A percentile compares a stretch with the other conserved stretches of the same genome.
Evolutionary conservation across 805 yeast species (phyloP).

Genomic region (Jamesozyma rosinii): DNA sequence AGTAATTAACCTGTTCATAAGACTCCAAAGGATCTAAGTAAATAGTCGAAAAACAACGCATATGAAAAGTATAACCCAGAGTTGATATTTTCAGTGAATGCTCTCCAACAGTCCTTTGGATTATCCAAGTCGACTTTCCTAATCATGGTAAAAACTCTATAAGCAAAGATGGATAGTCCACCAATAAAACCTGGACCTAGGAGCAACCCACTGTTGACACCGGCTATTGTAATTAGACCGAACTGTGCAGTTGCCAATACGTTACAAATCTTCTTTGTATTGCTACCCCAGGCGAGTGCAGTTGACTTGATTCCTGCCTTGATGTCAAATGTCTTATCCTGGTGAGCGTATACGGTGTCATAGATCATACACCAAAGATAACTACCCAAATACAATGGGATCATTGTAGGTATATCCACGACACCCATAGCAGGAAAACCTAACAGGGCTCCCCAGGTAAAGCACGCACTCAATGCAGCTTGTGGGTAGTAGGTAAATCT

Average conservation of each 20-base stretch:
- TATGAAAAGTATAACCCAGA: slow-evolving; percentile 63
- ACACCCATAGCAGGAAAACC: slow-evolving; percentile 97
- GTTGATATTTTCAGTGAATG: slow-evolving; percentile 65
- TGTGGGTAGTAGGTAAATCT: slow-evolving; percentile 96
- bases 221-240: slow-evolving; percentile 54
- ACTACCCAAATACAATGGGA: slow-evolving; percentile 66
- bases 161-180: slow-evolving; percentile 59
- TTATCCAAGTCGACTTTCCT: slow-evolving; percentile 64
- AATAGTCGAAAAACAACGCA: slow-evolving; percentile 60
- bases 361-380: slow-evolving; percentile 91
- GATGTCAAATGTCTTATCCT: slow-evolving; percentile 82
- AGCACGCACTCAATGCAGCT: slow-evolving; percentile 66
- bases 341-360: slow-evolving; percentile 96
- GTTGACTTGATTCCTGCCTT: slow-evolving; percentile 91
- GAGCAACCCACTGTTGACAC: slow-evolving; percentile 50
- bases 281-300: slow-evolving; percentile 86
- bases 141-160: slow-evolving; percentile 61
- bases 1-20: slow-evolving; percentile 8
- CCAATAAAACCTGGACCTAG: slow-evolving; percentile 79
- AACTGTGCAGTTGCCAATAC: slow-evolving; percentile 62
- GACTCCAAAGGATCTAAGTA: slow-evolving; percentile 34
- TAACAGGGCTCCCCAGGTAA: slow-evolving; percentile 87
- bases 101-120: slow-evolving; percentile 75
- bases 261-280: slow-evolving; percentile 57
- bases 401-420: slow-evolving; percentile 65